A percentile compares a stretch with the other conserved stretches of the same genome.
phyloP scores from a whole-genome alignment of 305 asterid species.

The Solanum hybrid region DNA sequence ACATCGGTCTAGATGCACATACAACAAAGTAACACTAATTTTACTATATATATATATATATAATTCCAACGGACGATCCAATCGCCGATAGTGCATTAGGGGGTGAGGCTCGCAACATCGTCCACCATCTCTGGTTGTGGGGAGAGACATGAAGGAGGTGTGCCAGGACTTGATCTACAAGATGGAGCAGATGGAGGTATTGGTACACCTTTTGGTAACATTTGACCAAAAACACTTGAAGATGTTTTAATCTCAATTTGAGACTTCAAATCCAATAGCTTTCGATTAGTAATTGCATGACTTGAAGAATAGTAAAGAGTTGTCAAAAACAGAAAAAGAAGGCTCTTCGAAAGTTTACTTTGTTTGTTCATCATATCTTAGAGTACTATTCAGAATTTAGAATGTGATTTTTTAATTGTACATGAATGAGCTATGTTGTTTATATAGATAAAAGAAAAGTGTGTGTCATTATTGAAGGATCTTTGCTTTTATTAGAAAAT shows the following conservation, averaged over 20 bases:
- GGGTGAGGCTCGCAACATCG: neutral
- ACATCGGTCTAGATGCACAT: neutral
- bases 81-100: neutral
- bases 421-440: neutral
- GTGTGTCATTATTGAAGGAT: neutral
- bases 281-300: neutral
- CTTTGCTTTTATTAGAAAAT: neutral
- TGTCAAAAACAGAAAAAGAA: neutral
- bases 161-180: neutral
- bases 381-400: neutral
- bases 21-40: neutral
- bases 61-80: neutral
- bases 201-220: neutral
- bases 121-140: neutral
- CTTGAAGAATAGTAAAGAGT: neutral
- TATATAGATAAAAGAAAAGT: neutral
- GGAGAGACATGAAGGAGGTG: neutral
- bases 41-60: neutral
- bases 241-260: neutral
- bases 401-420: neutral
- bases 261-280: neutral
- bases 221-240: neutral
- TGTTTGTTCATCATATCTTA: neutral
- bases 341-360: neutral
- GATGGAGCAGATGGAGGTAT: slow-evolving; percentile 3